A percentile compares a stretch with the other conserved stretches of the same genome.
phyloP scores from a whole-genome alignment of 2,329 filamentous ascomycete genomes.

The Colletotrichum graminicola region DNA sequence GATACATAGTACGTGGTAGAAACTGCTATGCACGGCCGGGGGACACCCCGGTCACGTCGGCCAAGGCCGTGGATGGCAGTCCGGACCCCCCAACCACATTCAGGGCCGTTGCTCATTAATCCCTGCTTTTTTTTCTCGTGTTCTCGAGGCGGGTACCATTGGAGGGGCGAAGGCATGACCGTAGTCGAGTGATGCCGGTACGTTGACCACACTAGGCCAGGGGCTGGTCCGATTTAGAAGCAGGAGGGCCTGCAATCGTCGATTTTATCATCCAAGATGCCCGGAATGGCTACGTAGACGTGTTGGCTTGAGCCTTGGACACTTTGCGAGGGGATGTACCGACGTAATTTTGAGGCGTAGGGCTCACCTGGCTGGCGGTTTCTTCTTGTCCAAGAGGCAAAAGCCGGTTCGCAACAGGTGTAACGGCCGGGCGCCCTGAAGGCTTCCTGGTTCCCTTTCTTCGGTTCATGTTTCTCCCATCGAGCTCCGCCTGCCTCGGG shows the following conservation, averaged over 20 bases:
- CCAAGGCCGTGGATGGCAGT: slow-evolving; percentile 22
- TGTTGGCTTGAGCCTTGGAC: neutral
- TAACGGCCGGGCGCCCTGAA: neutral
- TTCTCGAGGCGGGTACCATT: slow-evolving; percentile 33
- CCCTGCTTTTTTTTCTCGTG: slow-evolving; percentile 40
- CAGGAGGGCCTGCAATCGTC: slow-evolving; percentile 31
- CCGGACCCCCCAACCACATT: slow-evolving; percentile 16
- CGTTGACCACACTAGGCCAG: slow-evolving; percentile 39
- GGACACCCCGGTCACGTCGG: slow-evolving; percentile 8
- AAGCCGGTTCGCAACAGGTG: slow-evolving; percentile 1
- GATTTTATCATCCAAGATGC: slow-evolving; percentile 36
- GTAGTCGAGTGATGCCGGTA: slow-evolving; percentile 23
- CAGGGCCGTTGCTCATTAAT: slow-evolving; percentile 33
- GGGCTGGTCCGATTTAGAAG: slow-evolving; percentile 41
- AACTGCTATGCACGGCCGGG: neutral
- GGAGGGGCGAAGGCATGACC: neutral
- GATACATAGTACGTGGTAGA: too few species aligned
- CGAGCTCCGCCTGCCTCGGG: slow-evolving; percentile 10
- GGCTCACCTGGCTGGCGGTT: neutral
- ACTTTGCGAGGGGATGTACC: slow-evolving; percentile 1
- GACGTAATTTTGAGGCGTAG: slow-evolving; percentile 13
- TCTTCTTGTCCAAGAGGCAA: neutral
- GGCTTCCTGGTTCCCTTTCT: slow-evolving; percentile 7
- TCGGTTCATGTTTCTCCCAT: neutral
- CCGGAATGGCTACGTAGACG: slow-evolving; percentile 10